Base-by-base conservation (phyloP, 1,139 yeast genomes). In the Diutina sp. region DNA sequence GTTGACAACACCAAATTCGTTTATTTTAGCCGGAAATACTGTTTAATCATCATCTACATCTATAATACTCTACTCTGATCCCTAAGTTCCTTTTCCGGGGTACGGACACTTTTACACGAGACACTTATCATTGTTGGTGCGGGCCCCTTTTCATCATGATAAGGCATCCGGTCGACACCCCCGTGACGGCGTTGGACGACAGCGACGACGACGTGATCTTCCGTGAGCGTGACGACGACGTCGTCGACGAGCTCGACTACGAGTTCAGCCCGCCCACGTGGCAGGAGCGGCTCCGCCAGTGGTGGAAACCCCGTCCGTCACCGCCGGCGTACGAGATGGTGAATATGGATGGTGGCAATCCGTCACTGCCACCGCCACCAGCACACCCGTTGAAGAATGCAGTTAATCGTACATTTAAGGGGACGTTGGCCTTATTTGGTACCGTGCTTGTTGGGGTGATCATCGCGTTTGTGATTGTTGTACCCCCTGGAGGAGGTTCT, bases 101-200 rank as follows among this genome's bases (percentile, higher is more conserved):
- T 21, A 21, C 25, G 25, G 25, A 21, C 25, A 21, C 25, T 21
- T 21, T 21, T 21, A 21, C 25, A 21, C 25, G 25, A 21, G 25
- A 21, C 25, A 21, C 25, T 21, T 2, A 21, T 21, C 25, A 21
- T 11, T 3, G 41, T 35, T 12, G 41, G 41, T 35, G 41, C 41
- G 41, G 41, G 5, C 41, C 41, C 41, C 14, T 35, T 35, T 18
- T 6, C 46, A 18, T 18, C 38, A 47, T 47, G 51, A 47, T 47
- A 47, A 28, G 51, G 21, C 80, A 78, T 61, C 68, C 68, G 1
- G 81, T 76, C 8, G 88, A 83, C 61, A 68, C 80, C 2, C 88
- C 87, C 0, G 74, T 83, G 14, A 79, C 84, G 0, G 77, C 83
- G 61, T 69, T 83, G 58, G 87, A 83, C 61, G 83, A 74, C 7